Evolutionary conservation across 371 early-diverging fungal genomes (phyloP), one percentile per base, ranked within the genome.

Genomic region (Apophysomyces variabilis): DNA sequence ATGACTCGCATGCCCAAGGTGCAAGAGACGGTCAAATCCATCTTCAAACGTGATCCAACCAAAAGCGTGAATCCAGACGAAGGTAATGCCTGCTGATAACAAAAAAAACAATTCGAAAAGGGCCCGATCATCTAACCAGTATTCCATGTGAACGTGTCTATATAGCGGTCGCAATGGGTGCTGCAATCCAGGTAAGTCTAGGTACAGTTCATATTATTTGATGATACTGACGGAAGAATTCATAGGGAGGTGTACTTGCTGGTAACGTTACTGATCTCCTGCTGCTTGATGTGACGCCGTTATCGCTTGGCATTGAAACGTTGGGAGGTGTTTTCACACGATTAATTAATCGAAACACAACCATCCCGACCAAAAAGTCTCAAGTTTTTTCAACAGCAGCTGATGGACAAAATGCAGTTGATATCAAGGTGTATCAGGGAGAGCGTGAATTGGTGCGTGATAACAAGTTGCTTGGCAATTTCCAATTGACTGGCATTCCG

Each of bases 1-100:
- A 96, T 96, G 95, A 91, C 96, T 46, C 90, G 97, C 74, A 93
- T 98, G 88, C 99, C 99, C 76, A 94, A 92, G 82, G 96, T 99
- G 16, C 87, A 94, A 71, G 92, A 93, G 65, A 84, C 90, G n/a
- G 97, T 97, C 75, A 91, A 93, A 78, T 66, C 78, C 14, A 82
- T 95, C 66, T 98, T 99, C 76, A 93, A 93, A 47, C 87, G 86
- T 59, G 91, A 95, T 59, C 95, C 97, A 35, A 72, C 88, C 77
- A 93, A 91, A 83, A 81, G 86, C 62, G 93, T 98, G 70, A 94
- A 98, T 87, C 99, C 99, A 46, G 99, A 99, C 73, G 97, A 97
- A 78, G 66, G 66, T 66, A 61, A 61, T 13, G 41, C 1, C 6
- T 26, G 32, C 32, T 26, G 26, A 26, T 26, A 26, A 26, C 3